Conservation (phyloP, 1,139 yeast genomes). For the Eremothecium cymbalariae region DNA sequence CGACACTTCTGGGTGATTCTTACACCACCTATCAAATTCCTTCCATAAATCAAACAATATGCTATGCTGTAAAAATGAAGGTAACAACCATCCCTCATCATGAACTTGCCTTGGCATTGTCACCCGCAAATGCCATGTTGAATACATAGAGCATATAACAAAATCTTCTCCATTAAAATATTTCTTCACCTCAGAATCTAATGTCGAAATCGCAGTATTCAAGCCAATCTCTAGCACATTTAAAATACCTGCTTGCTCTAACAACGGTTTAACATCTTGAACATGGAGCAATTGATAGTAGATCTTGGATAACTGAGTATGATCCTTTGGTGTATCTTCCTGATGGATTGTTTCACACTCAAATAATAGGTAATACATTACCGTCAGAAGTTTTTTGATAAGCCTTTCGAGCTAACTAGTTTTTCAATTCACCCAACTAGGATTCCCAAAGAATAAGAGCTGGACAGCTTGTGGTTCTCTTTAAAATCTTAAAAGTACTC, state of each 20-base stretch:
- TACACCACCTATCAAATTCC: slow-evolving; percentile 69
- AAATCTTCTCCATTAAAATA: slow-evolving; percentile 44
- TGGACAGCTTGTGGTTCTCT: too few relatives aligned
- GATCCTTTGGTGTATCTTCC: slow-evolving; percentile 28
- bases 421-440: too few relatives aligned
- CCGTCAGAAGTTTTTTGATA: not conserved
- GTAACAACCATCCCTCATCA: slow-evolving; percentile 64
- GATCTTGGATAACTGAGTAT: slow-evolving; percentile 18
- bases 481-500: slow-evolving; percentile 3
- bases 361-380: slow-evolving; percentile 27
- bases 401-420: too few relatives aligned
- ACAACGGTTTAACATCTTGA: slow-evolving; percentile 13
- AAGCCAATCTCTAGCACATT: slow-evolving; percentile 38
- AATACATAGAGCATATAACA: slow-evolving; percentile 57
- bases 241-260: slow-evolving; percentile 10
- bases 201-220: slow-evolving; percentile 45
- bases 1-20: slow-evolving; percentile 38
- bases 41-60: slow-evolving; percentile 65
- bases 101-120: slow-evolving; percentile 75
- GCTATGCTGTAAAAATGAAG: slow-evolving; percentile 69
- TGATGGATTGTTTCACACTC: slow-evolving; percentile 24
- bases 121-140: slow-evolving; percentile 62
- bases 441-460: too few relatives aligned
- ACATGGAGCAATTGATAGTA: slow-evolving; percentile 24
- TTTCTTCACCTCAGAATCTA: slow-evolving; percentile 26